Conservation (phyloP, 306 rosid species). For the Coriaria nepalensis region DNA sequence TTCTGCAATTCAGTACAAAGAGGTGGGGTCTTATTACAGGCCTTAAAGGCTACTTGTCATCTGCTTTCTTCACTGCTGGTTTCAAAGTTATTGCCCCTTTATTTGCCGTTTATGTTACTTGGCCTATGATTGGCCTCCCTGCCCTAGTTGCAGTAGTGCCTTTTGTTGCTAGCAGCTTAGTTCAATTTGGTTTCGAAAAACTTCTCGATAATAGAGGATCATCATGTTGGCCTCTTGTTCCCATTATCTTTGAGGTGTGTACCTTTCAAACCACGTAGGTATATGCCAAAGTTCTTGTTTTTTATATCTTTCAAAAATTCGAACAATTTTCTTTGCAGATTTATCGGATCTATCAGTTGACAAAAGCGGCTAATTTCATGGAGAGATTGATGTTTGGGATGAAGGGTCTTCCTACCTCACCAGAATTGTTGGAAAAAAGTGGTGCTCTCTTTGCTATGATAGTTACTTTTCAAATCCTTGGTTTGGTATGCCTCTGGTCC, state of each 20-base stretch:
- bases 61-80: conserved; percentile 49
- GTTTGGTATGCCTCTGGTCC: conserved; percentile 74
- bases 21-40: conserved; percentile 96
- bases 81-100: conserved; percentile 60
- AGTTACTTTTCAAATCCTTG: conserved; percentile 42
- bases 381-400: conserved; percentile 45
- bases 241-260: conserved; percentile 66
- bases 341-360: conserved; percentile 66
- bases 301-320: conserved; percentile 1
- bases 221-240: conserved; percentile 76
- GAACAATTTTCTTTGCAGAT: conserved; percentile 31
- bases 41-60: conserved; percentile 62
- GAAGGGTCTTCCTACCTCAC: conserved; percentile 41
- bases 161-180: conserved; percentile 45
- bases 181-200: conserved; percentile 53
- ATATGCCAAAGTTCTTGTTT: background rate
- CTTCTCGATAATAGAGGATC: conserved; percentile 33
- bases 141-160: conserved; percentile 49
- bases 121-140: conserved; percentile 50
- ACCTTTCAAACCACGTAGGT: background rate
- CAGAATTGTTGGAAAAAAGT: conserved; percentile 42
- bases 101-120: conserved; percentile 33
- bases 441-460: conserved; percentile 57
- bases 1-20: conserved; percentile 70
- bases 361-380: conserved; percentile 52